These are phyloP conservation scores for Beverwykella pulmonaria DNA, from an alignment of 495 filamentous ascomycete species.

Conservation along the genomic window DNA sequence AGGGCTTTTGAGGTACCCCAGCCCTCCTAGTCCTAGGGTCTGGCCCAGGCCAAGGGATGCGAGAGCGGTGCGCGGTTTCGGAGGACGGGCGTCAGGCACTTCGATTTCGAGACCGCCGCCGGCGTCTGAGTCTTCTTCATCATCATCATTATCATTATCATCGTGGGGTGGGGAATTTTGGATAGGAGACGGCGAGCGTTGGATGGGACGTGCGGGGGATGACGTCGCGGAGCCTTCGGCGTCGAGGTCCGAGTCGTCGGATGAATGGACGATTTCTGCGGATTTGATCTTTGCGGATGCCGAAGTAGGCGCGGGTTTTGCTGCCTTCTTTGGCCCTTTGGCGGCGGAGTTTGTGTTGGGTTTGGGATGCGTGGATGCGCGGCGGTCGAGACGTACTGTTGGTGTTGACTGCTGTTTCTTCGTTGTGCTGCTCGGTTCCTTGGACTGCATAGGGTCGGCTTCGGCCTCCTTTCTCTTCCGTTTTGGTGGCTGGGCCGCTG, in stretches of 20 bases:
- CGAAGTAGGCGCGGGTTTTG: slow-evolving; percentile 9
- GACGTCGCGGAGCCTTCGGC: slow-evolving; percentile 22
- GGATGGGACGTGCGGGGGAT: slow-evolving; percentile 49
- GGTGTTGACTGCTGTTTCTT: slow-evolving; percentile 15
- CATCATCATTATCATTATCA: slow-evolving; percentile 33
- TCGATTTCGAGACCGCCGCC: slow-evolving; percentile 28
- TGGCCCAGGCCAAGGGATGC: slow-evolving; percentile 32
- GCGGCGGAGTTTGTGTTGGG: neutral
- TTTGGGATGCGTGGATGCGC: slow-evolving; percentile 30
- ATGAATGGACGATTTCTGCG: slow-evolving; percentile 32
- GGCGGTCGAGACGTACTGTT: slow-evolving; percentile 38
- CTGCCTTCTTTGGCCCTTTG: slow-evolving; percentile 7
- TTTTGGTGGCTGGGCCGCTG: slow-evolving; percentile 4
- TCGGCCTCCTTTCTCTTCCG: slow-evolving; percentile 17
- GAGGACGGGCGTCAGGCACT: slow-evolving; percentile 24
- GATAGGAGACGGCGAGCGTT: slow-evolving; percentile 41
- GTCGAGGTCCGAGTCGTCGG: slow-evolving; percentile 25
- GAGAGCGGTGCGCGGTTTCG: slow-evolving; percentile 11
- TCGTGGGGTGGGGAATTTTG: slow-evolving; percentile 32
- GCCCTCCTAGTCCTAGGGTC: slow-evolving; percentile 24
- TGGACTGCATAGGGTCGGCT: slow-evolving; percentile 1
- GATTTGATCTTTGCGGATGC: slow-evolving; percentile 32
- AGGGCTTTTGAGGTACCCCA: slow-evolving; percentile 15
- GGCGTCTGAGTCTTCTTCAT: slow-evolving; percentile 44
- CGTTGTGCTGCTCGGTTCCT: slow-evolving; percentile 9